These are phyloP conservation scores for Zygosaccharomyces sapae DNA, from an alignment of 1,139 yeast genomes.

Conservation along the genomic window DNA sequence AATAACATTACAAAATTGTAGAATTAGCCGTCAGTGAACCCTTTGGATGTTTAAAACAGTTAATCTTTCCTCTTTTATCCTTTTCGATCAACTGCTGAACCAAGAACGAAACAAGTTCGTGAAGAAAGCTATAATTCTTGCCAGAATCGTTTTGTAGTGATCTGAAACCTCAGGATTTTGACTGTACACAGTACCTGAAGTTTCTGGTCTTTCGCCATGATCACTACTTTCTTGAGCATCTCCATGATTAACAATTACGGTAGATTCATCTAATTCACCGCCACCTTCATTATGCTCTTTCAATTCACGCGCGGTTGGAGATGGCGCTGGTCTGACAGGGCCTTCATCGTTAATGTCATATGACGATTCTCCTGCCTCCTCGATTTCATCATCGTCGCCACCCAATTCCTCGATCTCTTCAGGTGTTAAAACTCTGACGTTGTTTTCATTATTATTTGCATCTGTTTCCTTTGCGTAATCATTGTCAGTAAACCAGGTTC, in stretches of 20 bases:
- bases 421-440: conserved; percentile 38
- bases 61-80: not conserved
- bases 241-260: conserved; percentile 14
- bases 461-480: conserved; percentile 47
- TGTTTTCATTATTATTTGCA: conserved; percentile 55
- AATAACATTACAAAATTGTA: not conserved
- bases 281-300: conserved; percentile 10
- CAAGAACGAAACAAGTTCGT: conserved; percentile 16
- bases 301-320: conserved; percentile 6
- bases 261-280: conserved; percentile 12
- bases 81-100: conserved; percentile 9
- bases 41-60: not conserved
- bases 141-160: conserved; percentile 19
- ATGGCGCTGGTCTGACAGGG: conserved; percentile 19
- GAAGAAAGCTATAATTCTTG: conserved; percentile 19
- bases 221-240: conserved; percentile 12
- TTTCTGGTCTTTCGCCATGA: conserved; percentile 6
- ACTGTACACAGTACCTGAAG: conserved; percentile 9
- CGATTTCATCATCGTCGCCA: conserved; percentile 2
- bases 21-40: too few relatives aligned
- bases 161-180: conserved; percentile 12
- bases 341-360: conserved; percentile 12
- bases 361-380: conserved; percentile 1
- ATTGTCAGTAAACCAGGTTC: conserved; percentile 53
- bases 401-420: conserved; percentile 6